Evolutionary conservation across 1,284 basidiomycete species (phyloP), one percentile per base, ranked within the genome.

Genomic region (Ceratobasidium sp.): DNA sequence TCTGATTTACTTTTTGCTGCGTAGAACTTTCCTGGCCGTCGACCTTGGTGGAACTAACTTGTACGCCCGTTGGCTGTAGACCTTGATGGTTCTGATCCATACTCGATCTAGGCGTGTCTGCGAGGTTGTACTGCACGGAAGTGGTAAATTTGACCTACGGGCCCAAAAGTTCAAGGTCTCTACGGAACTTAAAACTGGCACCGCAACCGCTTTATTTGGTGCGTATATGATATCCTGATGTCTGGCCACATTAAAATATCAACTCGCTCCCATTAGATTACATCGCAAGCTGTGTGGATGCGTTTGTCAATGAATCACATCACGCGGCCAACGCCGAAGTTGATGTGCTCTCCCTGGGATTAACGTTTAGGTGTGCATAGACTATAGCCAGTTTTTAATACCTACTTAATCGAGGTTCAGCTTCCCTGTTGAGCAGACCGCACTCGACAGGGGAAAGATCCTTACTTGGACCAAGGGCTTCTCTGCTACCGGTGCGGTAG

Each of bases 381-480:
- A 21, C 48, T n/a, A 26, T 18, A 14, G 34, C 36, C n/a, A 18
- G 26, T 45, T 14, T 30, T 26, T 46, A n/a, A 62, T 41, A n/a
- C 16, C 72, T n/a, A 52, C 52, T 55, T 36, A 21, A 52, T 58
- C 36, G 30, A 23, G 28, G 34, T 21, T 43, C 69, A 83, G 93
- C 57, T 98, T 98, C 84, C 97, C 97, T 1, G 97, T 98, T 57
- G 94, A 98, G 78, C 97, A 99, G 80, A 95, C 94, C 0, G 96
- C 97, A 0, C 86, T 99, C 41, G 91, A 92, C 78, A 87, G 88
- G 34, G 97, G 97, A 1, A 93, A 90, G 74, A 90, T 99, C 72
- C 84, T 98, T 55, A 96, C 92, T 1, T 98, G 96, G 96, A 97
- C 96, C n/a, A 98, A 98, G 81, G 95, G 96, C 3, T 98, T 97